phyloP scores from a whole-genome alignment of 2,329 filamentous ascomycete genomes.

The Colletotrichum siamense region DNA sequence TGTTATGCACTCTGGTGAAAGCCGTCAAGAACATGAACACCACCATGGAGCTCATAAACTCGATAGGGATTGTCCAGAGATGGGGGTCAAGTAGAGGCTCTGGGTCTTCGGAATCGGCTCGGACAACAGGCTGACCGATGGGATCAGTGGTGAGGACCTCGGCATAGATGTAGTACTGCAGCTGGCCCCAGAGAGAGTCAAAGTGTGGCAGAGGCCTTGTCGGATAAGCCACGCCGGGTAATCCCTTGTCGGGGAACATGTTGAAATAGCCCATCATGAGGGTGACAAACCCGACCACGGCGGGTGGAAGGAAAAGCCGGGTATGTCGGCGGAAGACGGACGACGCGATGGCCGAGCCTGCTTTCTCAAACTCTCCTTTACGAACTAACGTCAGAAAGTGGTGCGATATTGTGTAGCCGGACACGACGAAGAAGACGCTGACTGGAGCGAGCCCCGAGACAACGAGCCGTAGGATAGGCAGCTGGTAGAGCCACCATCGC shows the following conservation, averaged over 20 bases:
- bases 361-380: background rate
- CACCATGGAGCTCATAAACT: conserved; percentile 62
- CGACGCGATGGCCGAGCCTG: conserved; percentile 24
- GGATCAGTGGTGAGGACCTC: conserved; percentile 21
- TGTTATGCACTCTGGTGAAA: conserved; percentile 34
- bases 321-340: conserved; percentile 17
- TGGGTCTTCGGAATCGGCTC: conserved; percentile 29
- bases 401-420: conserved; percentile 38
- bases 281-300: background rate
- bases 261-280: conserved; percentile 26
- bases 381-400: conserved; percentile 30
- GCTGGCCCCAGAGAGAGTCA: conserved; percentile 45
- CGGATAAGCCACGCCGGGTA: conserved; percentile 26
- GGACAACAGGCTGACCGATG: background rate
- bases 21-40: conserved; percentile 59
- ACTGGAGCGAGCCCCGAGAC: conserved; percentile 34
- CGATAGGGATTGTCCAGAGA: conserved; percentile 67
- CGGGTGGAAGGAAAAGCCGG: conserved; percentile 15
- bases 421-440: conserved; percentile 40
- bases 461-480: conserved; percentile 31
- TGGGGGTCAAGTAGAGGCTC: conserved; percentile 56
- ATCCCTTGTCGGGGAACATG: background rate
- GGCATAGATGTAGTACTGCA: conserved; percentile 22
- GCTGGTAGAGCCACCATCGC: conserved; percentile 21
- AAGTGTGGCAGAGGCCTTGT: conserved; percentile 36